A percentile compares a stretch with the other conserved stretches of the same genome.
Conservation (phyloP, 140 eudicot genomes). For the Senecio squalidus region DNA sequence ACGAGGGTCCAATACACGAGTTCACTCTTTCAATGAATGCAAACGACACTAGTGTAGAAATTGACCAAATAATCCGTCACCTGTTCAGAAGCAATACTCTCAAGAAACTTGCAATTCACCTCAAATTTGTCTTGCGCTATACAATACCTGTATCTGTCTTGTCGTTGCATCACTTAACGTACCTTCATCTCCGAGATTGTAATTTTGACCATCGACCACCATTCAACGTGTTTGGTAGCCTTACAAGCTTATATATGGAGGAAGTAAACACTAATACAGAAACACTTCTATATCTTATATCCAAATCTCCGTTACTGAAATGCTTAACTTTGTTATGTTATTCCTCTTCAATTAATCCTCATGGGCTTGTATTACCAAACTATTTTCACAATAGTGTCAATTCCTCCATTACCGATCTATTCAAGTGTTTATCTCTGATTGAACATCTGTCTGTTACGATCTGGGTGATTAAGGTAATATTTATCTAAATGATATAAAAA, state of each 20-base stretch:
- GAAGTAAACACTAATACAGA: conserved; percentile 1
- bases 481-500: neutral
- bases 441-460: conserved; percentile 12
- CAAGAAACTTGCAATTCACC: neutral
- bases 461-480: conserved; percentile 1
- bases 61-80: conserved; percentile 11
- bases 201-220: conserved; percentile 9
- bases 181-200: conserved; percentile 23
- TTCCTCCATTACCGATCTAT: neutral
- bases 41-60: neutral
- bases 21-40: conserved; percentile 17
- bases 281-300: conserved; percentile 20
- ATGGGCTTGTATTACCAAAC: neutral
- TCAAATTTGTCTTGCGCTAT: neutral
- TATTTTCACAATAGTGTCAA: neutral
- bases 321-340: conserved; percentile 14
- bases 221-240: conserved; percentile 23
- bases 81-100: conserved; percentile 3
- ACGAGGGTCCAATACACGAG: conserved; percentile 20
- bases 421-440: conserved; percentile 19
- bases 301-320: conserved; percentile 25
- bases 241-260: conserved; percentile 18
- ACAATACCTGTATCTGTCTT: conserved; percentile 6
- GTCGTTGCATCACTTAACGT: too few species aligned
- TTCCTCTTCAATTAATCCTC: neutral